phyloP scores from a whole-genome alignment of 202 grass and related monocot genomes.

The Saccharum hybrid region DNA sequence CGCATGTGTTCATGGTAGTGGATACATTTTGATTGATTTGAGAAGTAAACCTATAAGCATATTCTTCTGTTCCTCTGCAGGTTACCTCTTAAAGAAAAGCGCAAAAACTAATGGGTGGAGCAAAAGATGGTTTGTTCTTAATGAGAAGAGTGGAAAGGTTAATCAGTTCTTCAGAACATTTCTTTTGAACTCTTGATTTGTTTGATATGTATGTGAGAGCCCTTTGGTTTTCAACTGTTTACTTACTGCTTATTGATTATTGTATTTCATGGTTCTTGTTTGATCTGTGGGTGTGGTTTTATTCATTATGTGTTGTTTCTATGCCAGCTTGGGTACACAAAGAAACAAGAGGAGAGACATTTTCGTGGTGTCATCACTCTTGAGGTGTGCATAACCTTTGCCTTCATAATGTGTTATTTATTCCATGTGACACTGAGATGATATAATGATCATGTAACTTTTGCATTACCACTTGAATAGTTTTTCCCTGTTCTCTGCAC shows the following conservation, averaged over 20 bases:
- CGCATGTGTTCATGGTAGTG: not conserved
- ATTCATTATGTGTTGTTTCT: conserved; percentile 44
- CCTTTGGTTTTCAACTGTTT: conserved; percentile 1
- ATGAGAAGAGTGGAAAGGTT: conserved; percentile 99
- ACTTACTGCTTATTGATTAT: conserved; percentile 31
- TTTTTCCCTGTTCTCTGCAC: not conserved
- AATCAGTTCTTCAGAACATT: conserved; percentile 3
- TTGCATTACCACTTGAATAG: not conserved
- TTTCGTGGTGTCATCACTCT: conserved; percentile 94
- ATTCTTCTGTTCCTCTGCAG: conserved; percentile 46
- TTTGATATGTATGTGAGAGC: conserved; percentile 20
- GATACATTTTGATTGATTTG: conserved; percentile 23
- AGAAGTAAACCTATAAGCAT: conserved; percentile 16
- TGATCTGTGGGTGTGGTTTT: conserved; percentile 16
- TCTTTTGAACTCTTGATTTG: conserved; percentile 21
- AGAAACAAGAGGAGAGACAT: conserved; percentile 95
- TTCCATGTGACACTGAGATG: conserved; percentile 1
- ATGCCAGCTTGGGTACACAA: conserved; percentile 93
- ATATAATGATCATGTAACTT: conserved; percentile 2
- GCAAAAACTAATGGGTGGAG: conserved; percentile 98
- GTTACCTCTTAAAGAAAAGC: conserved; percentile 95
- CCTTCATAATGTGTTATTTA: conserved; percentile 32
- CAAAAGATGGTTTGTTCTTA: conserved; percentile 94
- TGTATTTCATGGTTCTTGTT: conserved; percentile 31
- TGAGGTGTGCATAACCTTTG: conserved; percentile 60